These are phyloP conservation scores for Mortierella sp. DNA, from an alignment of 371 early-diverging fungal genomes.

Conservation along the genomic window DNA sequence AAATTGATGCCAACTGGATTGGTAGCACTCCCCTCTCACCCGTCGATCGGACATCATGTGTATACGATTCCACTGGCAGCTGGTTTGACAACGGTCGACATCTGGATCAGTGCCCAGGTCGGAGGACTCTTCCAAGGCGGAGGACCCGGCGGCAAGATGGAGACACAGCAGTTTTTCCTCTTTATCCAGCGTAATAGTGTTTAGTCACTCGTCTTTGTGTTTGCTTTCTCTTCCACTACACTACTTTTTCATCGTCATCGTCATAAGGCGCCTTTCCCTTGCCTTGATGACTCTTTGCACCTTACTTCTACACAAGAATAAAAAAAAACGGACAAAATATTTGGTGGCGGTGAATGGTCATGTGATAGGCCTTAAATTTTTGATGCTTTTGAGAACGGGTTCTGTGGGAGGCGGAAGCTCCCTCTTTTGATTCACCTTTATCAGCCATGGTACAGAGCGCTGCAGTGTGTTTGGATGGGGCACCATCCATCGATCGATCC, in stretches of 20 bases:
- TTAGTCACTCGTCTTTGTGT: background rate
- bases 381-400: background rate
- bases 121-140: conserved; percentile 56
- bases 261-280: background rate
- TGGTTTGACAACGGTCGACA: conserved; percentile 49
- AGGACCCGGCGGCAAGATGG: conserved; percentile 45
- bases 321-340: background rate
- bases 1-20: conserved; percentile 40
- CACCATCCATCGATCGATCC: conserved; percentile 26
- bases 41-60: conserved; percentile 44
- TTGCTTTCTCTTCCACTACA: background rate
- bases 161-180: conserved; percentile 53
- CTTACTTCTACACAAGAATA: background rate
- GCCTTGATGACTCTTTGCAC: background rate
- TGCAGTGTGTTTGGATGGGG: conserved; percentile 1
- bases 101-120: conserved; percentile 54
- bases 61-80: conserved; percentile 37
- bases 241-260: background rate
- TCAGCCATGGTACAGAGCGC: conserved; percentile 40
- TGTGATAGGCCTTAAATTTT: conserved; percentile 3
- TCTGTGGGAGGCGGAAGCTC: conserved; percentile 12
- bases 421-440: conserved; percentile 44
- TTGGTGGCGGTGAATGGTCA: background rate
- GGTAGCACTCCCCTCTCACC: conserved; percentile 27
- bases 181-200: conserved; percentile 46